A percentile compares a stretch with the other conserved stretches of the same genome.
phyloP scores from a whole-genome alignment of 1,139 yeast genomes.

The Wickerhamomyces sp. region DNA sequence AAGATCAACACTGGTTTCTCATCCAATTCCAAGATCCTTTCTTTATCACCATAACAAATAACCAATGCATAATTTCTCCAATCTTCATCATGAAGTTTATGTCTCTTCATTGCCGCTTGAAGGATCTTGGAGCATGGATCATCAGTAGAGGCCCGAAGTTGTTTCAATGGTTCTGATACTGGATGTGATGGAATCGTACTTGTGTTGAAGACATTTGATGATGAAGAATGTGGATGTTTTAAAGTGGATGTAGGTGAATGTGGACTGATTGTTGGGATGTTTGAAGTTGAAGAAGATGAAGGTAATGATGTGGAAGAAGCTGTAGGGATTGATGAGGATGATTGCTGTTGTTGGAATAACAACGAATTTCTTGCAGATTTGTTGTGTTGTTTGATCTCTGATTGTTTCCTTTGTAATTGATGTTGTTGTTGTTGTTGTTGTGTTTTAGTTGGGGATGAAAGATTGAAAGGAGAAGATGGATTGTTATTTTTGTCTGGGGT shows the following conservation, averaged over 20 bases:
- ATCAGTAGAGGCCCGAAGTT: conserved; percentile 81
- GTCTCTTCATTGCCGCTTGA: conserved; percentile 86
- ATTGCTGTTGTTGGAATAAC: conserved; percentile 2
- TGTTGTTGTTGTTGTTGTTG: conserved; percentile 27
- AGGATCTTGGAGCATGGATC: conserved; percentile 88
- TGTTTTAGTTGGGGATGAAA: conserved; percentile 34
- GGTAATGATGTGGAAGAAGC: neutral
- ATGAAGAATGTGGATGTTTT: neutral
- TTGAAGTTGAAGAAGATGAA: neutral
- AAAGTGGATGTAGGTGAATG: neutral
- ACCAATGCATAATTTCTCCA: conserved; percentile 89
- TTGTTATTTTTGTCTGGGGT: conserved; percentile 18
- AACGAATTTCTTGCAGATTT: conserved; percentile 13
- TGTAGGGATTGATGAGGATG: conserved; percentile 4
- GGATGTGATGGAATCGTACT: conserved; percentile 18
- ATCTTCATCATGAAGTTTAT: conserved; percentile 72
- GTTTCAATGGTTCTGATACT: conserved; percentile 69
- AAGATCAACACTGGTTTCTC: conserved; percentile 90
- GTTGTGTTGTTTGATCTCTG: conserved; percentile 3
- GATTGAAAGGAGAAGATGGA: conserved; percentile 21
- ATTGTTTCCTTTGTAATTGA: conserved; percentile 4
- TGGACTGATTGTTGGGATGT: conserved; percentile 1
- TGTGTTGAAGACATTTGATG: too few relatives aligned
- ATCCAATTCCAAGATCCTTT: conserved; percentile 73
- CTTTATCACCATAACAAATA: conserved; percentile 88